These are phyloP conservation scores for Aspergillus sp. DNA, from an alignment of 2,329 filamentous ascomycete genomes.

Conservation along the genomic window DNA sequence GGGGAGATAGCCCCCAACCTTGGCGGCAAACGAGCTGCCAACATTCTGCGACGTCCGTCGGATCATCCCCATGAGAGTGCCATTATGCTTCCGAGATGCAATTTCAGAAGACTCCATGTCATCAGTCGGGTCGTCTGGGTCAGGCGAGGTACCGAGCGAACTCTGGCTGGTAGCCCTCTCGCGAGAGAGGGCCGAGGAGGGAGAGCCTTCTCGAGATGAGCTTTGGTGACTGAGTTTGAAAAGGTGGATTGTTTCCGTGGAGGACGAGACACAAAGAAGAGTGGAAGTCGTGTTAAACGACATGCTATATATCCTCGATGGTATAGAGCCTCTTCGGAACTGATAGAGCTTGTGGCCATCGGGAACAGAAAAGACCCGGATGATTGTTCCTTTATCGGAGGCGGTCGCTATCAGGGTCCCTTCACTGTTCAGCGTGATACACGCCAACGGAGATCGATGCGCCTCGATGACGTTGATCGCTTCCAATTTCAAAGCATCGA, in stretches of 20 bases:
- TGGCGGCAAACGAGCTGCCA: conserved; percentile 80
- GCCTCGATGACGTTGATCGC: conserved; percentile 94
- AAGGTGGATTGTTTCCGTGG: conserved; percentile 93
- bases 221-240: conserved; percentile 67
- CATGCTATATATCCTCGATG: conserved; percentile 96
- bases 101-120: conserved; percentile 34
- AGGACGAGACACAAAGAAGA: conserved; percentile 89
- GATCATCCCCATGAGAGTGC: conserved; percentile 84
- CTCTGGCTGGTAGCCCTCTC: conserved; percentile 26
- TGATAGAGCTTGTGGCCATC: conserved; percentile 91
- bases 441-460: conserved; percentile 86
- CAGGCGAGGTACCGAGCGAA: conserved; percentile 25
- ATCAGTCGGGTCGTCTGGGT: conserved; percentile 29
- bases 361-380: conserved; percentile 90
- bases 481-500: conserved; percentile 84
- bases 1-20: conserved; percentile 87
- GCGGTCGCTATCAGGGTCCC: conserved; percentile 90
- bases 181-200: conserved; percentile 21
- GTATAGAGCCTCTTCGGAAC: conserved; percentile 92
- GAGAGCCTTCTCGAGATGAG: conserved; percentile 24
- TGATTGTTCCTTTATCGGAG: conserved; percentile 96
- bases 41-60: conserved; percentile 94
- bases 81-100: conserved; percentile 53
- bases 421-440: conserved; percentile 86
- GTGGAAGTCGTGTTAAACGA: conserved; percentile 95